Evolutionary conservation across 768 basidiomycete genomes (phyloP), one percentile per base, ranked within the genome.

Genomic region (Lentinula edodes): DNA sequence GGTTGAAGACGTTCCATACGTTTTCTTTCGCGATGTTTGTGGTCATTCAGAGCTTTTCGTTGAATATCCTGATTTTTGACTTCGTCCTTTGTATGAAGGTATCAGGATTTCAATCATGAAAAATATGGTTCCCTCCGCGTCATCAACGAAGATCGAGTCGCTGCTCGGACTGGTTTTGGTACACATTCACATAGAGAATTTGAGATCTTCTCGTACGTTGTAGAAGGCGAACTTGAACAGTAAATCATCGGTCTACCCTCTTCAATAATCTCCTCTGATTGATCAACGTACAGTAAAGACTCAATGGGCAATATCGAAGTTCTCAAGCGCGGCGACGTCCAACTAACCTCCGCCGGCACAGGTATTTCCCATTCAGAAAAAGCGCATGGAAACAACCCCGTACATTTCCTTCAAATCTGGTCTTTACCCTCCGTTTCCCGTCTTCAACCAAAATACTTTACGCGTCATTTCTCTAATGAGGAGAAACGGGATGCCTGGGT

Each of bases 141-240:
- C 39, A 88, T 98, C 72, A 97, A 97, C 75, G 95, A 97, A 73
- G 93, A 94, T 67, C 87, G 91, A n/a, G 90, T 95, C 43, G 81
- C 80, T 4, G 75, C 89, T 6, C 68, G 74, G 16, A 87, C 84
- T 16, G 96, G 96, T 0, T 98, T 98, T 65, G 93, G 91, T 2
- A 89, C 87, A 0, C 92, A 95, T 73, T 80, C 82, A 6, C 93
- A 95, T 68, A 80, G 84, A 36, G 89, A 91, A 70, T 92, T 91
- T 65, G 94, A 97, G 68, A 98, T 97, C 63, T 97, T 95, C 76
- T 89, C 88, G 1, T 96, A 97, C 70, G 77, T 95, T 60, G 84
- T 96, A 42, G 72, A 75, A 18, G 93, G 93, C 4, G 80, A 88
- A 67, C 79, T 94, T 36, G 88, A 93, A 70, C 93, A 95, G 91